Evolutionary conservation across 2,329 filamentous ascomycete species (phyloP).

Genomic region (Clarireedia sp.): DNA sequence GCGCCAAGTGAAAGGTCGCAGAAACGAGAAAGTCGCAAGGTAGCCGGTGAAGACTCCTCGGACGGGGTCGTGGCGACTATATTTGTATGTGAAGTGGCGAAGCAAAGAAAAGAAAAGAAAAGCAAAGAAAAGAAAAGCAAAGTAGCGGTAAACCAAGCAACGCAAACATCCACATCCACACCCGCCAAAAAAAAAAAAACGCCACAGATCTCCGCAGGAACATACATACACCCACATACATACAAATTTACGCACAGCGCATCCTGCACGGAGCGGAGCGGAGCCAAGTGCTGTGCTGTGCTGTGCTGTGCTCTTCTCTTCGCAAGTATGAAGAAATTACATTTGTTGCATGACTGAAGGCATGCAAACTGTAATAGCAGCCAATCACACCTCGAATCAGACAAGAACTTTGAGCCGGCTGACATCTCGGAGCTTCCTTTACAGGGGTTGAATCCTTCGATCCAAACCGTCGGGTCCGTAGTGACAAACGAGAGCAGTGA

Average conservation of each 20-base stretch:
- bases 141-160: too few relatives aligned
- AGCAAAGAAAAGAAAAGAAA: not conserved
- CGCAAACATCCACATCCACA: too few relatives aligned
- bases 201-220: too few relatives aligned
- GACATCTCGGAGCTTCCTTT: not conserved
- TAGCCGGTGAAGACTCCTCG: slow-evolving; percentile 1
- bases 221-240: too few relatives aligned
- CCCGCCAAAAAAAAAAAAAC: too few relatives aligned
- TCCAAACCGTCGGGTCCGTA: not conserved
- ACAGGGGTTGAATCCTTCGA: not conserved
- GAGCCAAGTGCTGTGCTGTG: too few relatives aligned
- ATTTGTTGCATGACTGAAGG: too few relatives aligned
- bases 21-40: slow-evolving; percentile 3
- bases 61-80: not conserved
- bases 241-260: too few relatives aligned
- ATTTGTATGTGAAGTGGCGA: slow-evolving; percentile 1
- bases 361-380: not conserved
- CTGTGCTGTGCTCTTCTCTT: too few relatives aligned
- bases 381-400: not conserved
- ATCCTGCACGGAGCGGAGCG: too few relatives aligned
- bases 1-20: not conserved
- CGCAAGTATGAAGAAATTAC: too few relatives aligned
- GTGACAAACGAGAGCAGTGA: not conserved
- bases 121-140: too few relatives aligned
- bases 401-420: not conserved